Percentiles rank a stretch among this genome's conserved stretches.
Conservation (phyloP, 2,329 filamentous ascomycete genomes). For the Apiospora aurea region DNA sequence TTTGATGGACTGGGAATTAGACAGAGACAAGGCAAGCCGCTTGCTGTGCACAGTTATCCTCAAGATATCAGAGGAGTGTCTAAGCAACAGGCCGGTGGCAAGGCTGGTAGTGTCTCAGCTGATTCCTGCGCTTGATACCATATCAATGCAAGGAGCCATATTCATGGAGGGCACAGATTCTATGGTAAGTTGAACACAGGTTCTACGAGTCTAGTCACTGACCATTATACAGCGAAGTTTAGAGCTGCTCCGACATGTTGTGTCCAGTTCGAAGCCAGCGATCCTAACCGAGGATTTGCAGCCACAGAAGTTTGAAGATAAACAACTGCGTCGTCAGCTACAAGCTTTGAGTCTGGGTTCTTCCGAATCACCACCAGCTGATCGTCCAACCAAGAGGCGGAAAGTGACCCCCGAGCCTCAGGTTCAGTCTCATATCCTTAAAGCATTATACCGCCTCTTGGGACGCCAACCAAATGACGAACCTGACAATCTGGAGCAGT, state of each 20-base stretch:
- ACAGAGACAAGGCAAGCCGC: slow-evolving; percentile 40
- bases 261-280: slow-evolving; percentile 32
- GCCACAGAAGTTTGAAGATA: slow-evolving; percentile 37
- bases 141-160: slow-evolving; percentile 42
- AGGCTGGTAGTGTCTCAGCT: slow-evolving; percentile 53
- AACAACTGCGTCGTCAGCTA: slow-evolving; percentile 36
- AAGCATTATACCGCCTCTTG: slow-evolving; percentile 40
- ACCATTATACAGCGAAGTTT: slow-evolving; percentile 39
- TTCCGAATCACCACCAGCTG: slow-evolving; percentile 24
- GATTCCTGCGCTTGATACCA: slow-evolving; percentile 49
- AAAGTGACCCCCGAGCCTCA: slow-evolving; percentile 38
- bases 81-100: slow-evolving; percentile 42
- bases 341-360: slow-evolving; percentile 32
- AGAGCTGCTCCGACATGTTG: slow-evolving; percentile 38
- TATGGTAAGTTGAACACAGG: slow-evolving; percentile 44
- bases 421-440: slow-evolving; percentile 34
- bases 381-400: slow-evolving; percentile 41
- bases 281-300: slow-evolving; percentile 32
- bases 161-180: slow-evolving; percentile 48
- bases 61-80: slow-evolving; percentile 46
- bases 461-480: slow-evolving; percentile 36
- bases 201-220: background rate
- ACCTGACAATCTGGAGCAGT: slow-evolving; percentile 41
- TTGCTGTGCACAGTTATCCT: slow-evolving; percentile 49
- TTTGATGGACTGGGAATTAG: slow-evolving; percentile 36